Evolutionary conservation across 306 rosid genomes (phyloP), one percentile per base, ranked within the genome.

Genomic region (Herpetospermum pedunculosum): DNA sequence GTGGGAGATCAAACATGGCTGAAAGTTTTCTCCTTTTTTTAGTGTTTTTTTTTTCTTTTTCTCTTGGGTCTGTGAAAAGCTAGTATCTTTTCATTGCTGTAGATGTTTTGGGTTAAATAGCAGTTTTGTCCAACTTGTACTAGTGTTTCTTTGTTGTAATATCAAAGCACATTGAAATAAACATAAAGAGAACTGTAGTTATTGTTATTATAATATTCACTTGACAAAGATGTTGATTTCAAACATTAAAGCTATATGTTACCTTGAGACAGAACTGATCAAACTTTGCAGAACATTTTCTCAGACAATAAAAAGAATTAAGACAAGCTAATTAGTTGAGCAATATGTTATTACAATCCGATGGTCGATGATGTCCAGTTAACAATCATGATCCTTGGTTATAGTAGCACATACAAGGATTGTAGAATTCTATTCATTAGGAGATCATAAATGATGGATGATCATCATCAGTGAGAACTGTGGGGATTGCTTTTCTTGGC

Each of bases 401-500:
- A n/a, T n/a, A n/a, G 41, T 23, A 41, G 32, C 72, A 41, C 72
- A 67, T 28, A 69, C 26, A 47, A 46, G 38, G 38, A 44, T 23
- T 63, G 3, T 63, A 60, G 68, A 60, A 8, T 37, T 63, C 48
- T n/a, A 35, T 44, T 8, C 55, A 69, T 69, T 69, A 44, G 55
- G 55, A 69, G 26, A 69, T 44, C 55, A 69, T 44, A 44, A 69
- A 25, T 69, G 73, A 26, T 43, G 55, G 38, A 41, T 41, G 73
- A 68, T 67, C 53, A 65, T 63, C 34, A 43, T 41, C 37, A 26
- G 38, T 63, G 73, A 69, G 16, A 46, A 32, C 43, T 70, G n/a
- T 60, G 58, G 58, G 70, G 2, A n/a, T 43, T 58, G 70, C 71
- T n/a, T n/a, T n/a, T n/a, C n/a, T 75, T 75, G 55, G 40, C 77